A percentile compares a stretch with the other conserved stretches of the same genome.
These are phyloP conservation scores for Aspergillus mulundensis DNA, from an alignment of 495 filamentous ascomycete species.

Conservation along the genomic window DNA sequence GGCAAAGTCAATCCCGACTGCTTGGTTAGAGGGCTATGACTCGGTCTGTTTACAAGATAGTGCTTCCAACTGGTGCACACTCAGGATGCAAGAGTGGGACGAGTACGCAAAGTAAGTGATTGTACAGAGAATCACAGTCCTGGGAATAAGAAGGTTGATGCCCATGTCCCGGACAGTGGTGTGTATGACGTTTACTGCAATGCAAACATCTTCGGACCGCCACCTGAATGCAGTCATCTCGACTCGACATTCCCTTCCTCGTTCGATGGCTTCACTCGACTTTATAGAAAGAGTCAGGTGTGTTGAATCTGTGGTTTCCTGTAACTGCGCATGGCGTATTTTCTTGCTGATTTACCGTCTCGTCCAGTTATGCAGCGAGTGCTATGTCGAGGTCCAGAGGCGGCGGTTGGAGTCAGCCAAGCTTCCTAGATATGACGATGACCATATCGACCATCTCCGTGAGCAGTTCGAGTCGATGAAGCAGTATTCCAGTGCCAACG, in stretches of 20 bases:
- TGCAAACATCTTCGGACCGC: neutral
- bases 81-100: neutral
- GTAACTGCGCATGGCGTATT: no score
- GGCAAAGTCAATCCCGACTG: neutral
- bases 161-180: no score
- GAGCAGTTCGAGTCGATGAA: neutral
- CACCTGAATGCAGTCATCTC: no score
- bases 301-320: neutral
- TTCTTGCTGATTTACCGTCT: neutral
- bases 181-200: neutral
- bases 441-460: neutral
- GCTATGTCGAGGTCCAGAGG: neutral
- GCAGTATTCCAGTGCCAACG: neutral
- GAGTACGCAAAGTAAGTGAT: neutral
- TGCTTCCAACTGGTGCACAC: neutral
- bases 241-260: no score
- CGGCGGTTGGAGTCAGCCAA: neutral
- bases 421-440: neutral
- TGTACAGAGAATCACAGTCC: no score
- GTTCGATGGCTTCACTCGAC: no score
- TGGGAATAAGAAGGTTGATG: no score
- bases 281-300: no score
- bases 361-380: neutral
- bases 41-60: neutral
- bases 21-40: neutral